A percentile compares a stretch with the other conserved stretches of the same genome.
phyloP scores from a whole-genome alignment of 371 early-diverging fungal species.

The Mycotypha africana region DNA sequence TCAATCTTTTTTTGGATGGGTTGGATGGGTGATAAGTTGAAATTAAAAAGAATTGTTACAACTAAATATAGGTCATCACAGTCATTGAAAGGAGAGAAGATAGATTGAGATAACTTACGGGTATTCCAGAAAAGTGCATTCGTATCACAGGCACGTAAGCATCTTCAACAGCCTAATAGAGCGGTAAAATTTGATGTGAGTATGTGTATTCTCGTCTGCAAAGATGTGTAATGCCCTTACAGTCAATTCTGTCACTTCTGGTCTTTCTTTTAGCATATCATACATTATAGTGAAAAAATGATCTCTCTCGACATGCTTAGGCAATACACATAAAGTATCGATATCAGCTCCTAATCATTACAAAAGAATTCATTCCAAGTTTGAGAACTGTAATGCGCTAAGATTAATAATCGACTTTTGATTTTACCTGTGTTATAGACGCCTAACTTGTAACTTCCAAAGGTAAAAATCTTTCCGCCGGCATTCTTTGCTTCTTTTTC shows the following conservation, averaged over 20 bases:
- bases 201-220: background rate
- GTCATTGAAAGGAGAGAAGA: no score
- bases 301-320: slow-evolving; percentile 84
- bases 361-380: background rate
- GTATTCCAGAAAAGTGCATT: slow-evolving; percentile 84
- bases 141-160: slow-evolving; percentile 99
- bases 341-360: slow-evolving; percentile 96
- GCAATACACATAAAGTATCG: slow-evolving; percentile 97
- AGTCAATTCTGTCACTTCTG: slow-evolving; percentile 85
- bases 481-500: slow-evolving; percentile 77
- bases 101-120: slow-evolving; percentile 52
- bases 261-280: slow-evolving; percentile 66
- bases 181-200: background rate
- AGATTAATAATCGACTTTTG: background rate
- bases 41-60: slow-evolving; percentile 15
- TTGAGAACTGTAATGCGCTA: background rate
- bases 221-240: slow-evolving; percentile 26
- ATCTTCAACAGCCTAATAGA: slow-evolving; percentile 80
- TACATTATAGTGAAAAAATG: slow-evolving; percentile 92
- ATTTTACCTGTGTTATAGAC: slow-evolving; percentile 89
- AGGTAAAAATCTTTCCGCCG: slow-evolving; percentile 97
- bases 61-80: no score
- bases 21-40: no score
- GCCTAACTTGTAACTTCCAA: slow-evolving; percentile 98
- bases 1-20: no score